A percentile compares a stretch with the other conserved stretches of the same genome.
Evolutionary conservation across 495 filamentous ascomycete species (phyloP).

Genomic region (Beverwykella pulmonaria): DNA sequence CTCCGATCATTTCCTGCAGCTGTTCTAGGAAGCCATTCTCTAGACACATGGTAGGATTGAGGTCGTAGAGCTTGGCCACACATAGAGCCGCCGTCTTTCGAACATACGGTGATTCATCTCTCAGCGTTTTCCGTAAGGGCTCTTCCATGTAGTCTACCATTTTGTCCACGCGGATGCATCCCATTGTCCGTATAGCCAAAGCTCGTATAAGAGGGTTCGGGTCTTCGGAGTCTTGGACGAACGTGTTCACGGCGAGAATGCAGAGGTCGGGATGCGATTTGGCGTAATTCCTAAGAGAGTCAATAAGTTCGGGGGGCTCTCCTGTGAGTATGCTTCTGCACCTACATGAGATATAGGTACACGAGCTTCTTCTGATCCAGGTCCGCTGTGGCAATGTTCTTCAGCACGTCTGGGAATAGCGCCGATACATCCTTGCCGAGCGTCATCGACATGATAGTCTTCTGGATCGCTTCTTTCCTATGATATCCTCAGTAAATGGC

Average conservation of each 20-base stretch:
- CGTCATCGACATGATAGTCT: constrained; percentile 99
- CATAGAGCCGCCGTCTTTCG: constrained; percentile 98
- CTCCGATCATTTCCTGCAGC: constrained; percentile 94
- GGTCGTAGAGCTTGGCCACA: constrained; percentile 95
- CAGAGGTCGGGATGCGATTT: constrained; percentile 99
- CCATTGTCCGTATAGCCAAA: constrained; percentile 98
- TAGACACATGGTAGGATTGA: constrained; percentile 87
- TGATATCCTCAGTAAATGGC: constrained; percentile 39
- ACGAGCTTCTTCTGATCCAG: constrained; percentile 99
- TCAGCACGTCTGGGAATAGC: constrained; percentile 95
- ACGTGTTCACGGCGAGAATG: constrained; percentile 98
- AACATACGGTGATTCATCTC: constrained; percentile 97
- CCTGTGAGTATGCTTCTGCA: not conserved
- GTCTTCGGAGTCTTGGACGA: constrained; percentile 98
- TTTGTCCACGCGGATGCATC: constrained; percentile 97
- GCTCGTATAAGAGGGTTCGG: constrained; percentile 95
- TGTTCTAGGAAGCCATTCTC: constrained; percentile 96
- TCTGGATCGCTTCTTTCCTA: constrained; percentile 97
- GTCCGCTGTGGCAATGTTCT: constrained; percentile 95
- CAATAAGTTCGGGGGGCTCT: not conserved
- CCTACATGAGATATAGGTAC: constrained; percentile 96
- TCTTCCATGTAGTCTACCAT: constrained; percentile 99
- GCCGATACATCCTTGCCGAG: constrained; percentile 97
- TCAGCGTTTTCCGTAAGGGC: constrained; percentile 91
- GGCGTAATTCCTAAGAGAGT: constrained; percentile 82